These are phyloP conservation scores for Diaporthe batatas DNA, from an alignment of 2,329 filamentous ascomycete species.

Conservation along the genomic window DNA sequence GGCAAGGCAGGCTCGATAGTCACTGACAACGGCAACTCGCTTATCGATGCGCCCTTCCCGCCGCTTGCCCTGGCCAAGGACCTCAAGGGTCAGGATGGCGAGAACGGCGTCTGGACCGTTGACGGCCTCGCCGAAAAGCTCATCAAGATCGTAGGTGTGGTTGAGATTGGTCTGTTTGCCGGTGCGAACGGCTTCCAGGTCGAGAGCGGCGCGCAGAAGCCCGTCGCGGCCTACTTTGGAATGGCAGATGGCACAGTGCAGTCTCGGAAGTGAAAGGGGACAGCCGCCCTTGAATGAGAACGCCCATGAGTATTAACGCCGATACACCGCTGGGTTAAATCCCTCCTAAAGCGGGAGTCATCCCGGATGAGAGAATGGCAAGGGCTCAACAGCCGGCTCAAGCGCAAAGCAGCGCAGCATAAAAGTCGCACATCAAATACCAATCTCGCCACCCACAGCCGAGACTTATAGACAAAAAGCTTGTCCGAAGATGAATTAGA, in stretches of 20 bases:
- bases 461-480: constrained; percentile 20
- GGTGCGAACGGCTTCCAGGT: constrained; percentile 82
- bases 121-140: constrained; percentile 79
- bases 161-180: constrained; percentile 92
- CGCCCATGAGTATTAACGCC: neutral
- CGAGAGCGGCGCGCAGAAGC: constrained; percentile 84
- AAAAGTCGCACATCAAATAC: neutral
- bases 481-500: constrained; percentile 39
- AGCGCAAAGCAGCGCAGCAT: neutral
- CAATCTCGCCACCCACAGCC: neutral
- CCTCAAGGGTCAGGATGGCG: constrained; percentile 62
- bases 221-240: constrained; percentile 94
- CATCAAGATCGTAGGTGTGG: constrained; percentile 85
- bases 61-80: constrained; percentile 76
- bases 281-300: neutral
- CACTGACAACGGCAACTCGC: constrained; percentile 88
- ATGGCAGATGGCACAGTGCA: constrained; percentile 81
- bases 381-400: neutral
- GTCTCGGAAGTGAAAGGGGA: constrained; percentile 51
- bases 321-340: neutral
- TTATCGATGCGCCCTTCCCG: constrained; percentile 92
- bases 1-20: constrained; percentile 84
- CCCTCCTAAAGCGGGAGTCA: neutral
- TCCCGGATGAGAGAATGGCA: neutral
- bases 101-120: constrained; percentile 83